These are phyloP conservation scores for Malus hybrid DNA, from an alignment of 331 rosid genomes.

Conservation along the genomic window DNA sequence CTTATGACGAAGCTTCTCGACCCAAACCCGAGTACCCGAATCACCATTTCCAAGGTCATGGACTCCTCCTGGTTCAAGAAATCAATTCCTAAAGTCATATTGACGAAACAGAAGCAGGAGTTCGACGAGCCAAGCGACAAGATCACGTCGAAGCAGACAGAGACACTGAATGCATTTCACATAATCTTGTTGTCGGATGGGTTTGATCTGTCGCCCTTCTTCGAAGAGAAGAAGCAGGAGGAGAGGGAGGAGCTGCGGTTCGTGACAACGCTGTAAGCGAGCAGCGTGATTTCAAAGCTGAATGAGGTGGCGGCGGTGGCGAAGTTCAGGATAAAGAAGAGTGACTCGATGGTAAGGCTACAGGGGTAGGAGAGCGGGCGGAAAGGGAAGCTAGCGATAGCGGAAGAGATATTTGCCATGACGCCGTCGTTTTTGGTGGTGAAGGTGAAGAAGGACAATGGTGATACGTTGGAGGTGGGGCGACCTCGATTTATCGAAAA, in stretches of 20 bases:
- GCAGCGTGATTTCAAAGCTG: conserved; percentile 76
- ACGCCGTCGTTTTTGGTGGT: conserved; percentile 82
- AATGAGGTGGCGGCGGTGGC: conserved; percentile 69
- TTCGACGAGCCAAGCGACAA: conserved; percentile 22
- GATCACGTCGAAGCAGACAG: conserved; percentile 14
- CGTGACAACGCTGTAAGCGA: conserved; percentile 66
- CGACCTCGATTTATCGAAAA: conserved; percentile 54
- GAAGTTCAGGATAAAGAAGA: conserved; percentile 63
- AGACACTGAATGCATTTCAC: conserved; percentile 76
- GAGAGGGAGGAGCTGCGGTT: conserved; percentile 85
- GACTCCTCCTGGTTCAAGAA: conserved; percentile 79
- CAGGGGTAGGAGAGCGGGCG: conserved; percentile 65
- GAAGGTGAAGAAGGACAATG: conserved; percentile 80
- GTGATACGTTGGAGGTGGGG: conserved; percentile 91
- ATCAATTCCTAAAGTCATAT: conserved; percentile 27
- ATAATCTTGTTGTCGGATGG: conserved; percentile 77
- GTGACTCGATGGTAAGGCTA: conserved; percentile 61
- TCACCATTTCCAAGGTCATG: conserved; percentile 53
- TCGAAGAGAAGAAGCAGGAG: conserved; percentile 77
- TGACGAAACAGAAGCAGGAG: conserved; percentile 20
- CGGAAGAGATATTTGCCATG: conserved; percentile 68
- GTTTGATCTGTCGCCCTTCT: conserved; percentile 78
- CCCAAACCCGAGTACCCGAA: conserved; percentile 66
- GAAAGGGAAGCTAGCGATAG: conserved; percentile 81
- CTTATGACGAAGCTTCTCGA: conserved; percentile 67